phyloP scores from a whole-genome alignment of 495 filamentous ascomycete species.

The Hyphodiscus hymeniophilus region DNA sequence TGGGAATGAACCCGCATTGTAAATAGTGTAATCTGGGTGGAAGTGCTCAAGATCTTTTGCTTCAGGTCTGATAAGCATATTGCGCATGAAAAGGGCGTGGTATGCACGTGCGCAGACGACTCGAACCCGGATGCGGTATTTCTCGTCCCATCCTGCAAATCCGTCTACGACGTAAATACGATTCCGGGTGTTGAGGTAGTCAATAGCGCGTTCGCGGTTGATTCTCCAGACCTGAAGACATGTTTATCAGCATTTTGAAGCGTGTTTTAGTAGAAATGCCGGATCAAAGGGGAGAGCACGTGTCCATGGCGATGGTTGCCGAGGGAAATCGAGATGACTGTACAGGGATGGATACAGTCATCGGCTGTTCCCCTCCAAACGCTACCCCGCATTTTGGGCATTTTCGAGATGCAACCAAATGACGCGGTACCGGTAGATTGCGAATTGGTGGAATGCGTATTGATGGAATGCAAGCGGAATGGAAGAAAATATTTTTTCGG shows the following conservation, averaged over 20 bases:
- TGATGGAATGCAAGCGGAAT: too few species aligned
- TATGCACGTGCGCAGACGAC: conserved; percentile 98
- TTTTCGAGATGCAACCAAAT: too few species aligned
- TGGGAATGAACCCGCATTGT: conserved; percentile 97
- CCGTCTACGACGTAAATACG: conserved; percentile 98
- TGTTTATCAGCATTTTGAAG: conserved; percentile 9
- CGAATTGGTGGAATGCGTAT: too few species aligned
- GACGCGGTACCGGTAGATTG: too few species aligned
- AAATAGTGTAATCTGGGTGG: conserved; percentile 98
- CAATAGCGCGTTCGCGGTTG: conserved; percentile 96
- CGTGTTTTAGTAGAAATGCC: background rate
- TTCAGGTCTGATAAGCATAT: conserved; percentile 96
- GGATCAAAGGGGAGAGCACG: background rate
- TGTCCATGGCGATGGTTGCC: background rate
- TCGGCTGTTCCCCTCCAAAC: background rate
- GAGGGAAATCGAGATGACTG: background rate
- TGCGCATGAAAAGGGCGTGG: conserved; percentile 99
- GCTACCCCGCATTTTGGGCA: conserved; percentile 3
- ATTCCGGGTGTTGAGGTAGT: conserved; percentile 97
- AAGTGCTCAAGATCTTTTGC: conserved; percentile 89
- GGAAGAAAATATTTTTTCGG: too few species aligned
- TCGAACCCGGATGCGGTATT: conserved; percentile 94
- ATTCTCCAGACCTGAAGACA: conserved; percentile 89
- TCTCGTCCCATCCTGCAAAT: conserved; percentile 96
- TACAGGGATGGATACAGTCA: background rate